Base-by-base conservation (phyloP, 2,329 filamentous ascomycete genomes). In the Penicillium sp. region DNA sequence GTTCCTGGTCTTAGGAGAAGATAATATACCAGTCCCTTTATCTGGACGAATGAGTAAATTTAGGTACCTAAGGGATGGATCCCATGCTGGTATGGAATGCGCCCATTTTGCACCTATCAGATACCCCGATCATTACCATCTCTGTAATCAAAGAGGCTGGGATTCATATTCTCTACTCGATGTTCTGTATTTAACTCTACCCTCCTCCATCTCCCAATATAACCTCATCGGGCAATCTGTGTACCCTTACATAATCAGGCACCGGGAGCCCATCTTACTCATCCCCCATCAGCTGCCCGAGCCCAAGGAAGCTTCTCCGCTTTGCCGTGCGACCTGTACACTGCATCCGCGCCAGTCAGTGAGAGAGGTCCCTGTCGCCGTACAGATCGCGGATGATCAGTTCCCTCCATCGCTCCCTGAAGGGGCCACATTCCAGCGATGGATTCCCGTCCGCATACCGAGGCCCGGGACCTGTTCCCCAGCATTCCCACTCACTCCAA, bases 401-500 rank as follows among this genome's bases (percentile, higher is more conserved):
- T 47, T 44, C 51, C 45, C 27, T 28, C 27, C 27, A 28, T 28
- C 27, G 52, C 54, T 49, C 50, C 54, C 58, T 42, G 53, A 55
- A 62, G 65, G 66, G 62, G 64, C 57, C 58, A 64, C 65, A 65
- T 68, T 58, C 63, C 56, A 58, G 53, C 51, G 45, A 67, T 67
- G 66, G 66, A 67, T 61, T 58, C 63, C 47, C 44, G 45, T 47
- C 54, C 58, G 50, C 60, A 65, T 66, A 43, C 51, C 46, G 46
- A 57, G 53, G 56, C 51, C 51, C 55, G 49, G 54, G 54, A 53
- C 53, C 45, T 49, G 46, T 40, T 60, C 24, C 57, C 65, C 54
- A 66, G 61, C 64, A 69, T 70, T 68, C 67, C 65, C 46, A 65
- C 64, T 49, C 63, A 69, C 54, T 64, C 61, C 16, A 57, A 55